phyloP scores from a whole-genome alignment of 2,329 filamentous ascomycete species.

The Colletotrichum higginsianum region DNA sequence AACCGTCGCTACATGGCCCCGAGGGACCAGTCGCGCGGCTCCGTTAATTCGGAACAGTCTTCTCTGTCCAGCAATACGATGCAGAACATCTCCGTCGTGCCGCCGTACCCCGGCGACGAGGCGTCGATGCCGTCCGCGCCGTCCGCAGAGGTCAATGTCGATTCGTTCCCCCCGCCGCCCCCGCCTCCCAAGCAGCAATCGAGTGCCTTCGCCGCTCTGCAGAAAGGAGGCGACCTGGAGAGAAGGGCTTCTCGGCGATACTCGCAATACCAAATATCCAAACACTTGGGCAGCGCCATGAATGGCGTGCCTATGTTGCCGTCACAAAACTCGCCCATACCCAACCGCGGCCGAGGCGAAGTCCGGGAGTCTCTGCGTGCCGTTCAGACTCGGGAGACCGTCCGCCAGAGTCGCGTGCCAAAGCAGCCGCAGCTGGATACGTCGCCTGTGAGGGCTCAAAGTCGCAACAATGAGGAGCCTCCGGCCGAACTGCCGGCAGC shows the following conservation, averaged over 20 bases:
- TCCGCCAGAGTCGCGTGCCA: conserved; percentile 66
- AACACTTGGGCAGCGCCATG: conserved; percentile 85
- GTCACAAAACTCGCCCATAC: conserved; percentile 84
- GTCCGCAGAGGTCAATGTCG: conserved; percentile 68
- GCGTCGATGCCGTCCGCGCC: conserved; percentile 50
- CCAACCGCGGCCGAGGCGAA: conserved; percentile 85
- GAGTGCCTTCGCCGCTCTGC: conserved; percentile 90
- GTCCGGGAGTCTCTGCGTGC: conserved; percentile 86
- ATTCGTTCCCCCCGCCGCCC: conserved; percentile 80
- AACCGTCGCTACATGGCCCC: conserved; percentile 61
- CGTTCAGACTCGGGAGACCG: conserved; percentile 68
- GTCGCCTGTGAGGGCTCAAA: conserved; percentile 73
- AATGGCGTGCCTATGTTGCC: conserved; percentile 91
- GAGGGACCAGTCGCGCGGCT: conserved; percentile 67
- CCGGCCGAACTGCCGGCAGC: conserved; percentile 32
- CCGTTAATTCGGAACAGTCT: conserved; percentile 72
- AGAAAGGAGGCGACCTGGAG: conserved; percentile 93
- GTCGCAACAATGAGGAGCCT: conserved; percentile 75
- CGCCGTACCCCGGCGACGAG: conserved; percentile 78
- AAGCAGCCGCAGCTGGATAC: conserved; percentile 63
- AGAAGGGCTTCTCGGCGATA: conserved; percentile 93
- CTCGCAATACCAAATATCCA: conserved; percentile 96
- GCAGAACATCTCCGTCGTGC: conserved; percentile 82
- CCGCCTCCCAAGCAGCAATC: conserved; percentile 80
- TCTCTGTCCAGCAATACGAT: conserved; percentile 81